Evolutionary conservation across 352 stramenopile genomes (phyloP).

Genomic region (Phytophthora agathidicida): DNA sequence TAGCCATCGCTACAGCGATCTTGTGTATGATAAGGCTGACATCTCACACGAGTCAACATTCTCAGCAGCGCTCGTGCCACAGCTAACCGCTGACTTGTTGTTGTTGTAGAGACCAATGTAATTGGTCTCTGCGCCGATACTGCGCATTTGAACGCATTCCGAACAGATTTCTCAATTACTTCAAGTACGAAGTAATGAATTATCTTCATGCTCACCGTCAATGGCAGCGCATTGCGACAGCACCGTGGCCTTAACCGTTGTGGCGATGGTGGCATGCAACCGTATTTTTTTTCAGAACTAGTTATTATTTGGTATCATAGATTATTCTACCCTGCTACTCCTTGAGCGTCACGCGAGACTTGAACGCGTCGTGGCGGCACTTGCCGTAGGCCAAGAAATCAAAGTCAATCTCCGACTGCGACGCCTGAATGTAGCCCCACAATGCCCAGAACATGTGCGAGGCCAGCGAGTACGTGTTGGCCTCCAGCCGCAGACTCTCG

Average conservation of each 20-base stretch:
- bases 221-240: too few relatives aligned
- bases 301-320: too few relatives aligned
- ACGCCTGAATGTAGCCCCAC: conserved; percentile 92
- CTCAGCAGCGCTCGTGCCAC: background rate
- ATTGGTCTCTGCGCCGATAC: too few relatives aligned
- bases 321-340: too few relatives aligned
- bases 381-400: conserved; percentile 90
- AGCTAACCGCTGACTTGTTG: background rate
- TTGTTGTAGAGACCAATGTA: background rate
- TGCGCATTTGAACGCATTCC: too few relatives aligned
- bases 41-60: background rate
- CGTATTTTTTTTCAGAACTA: too few relatives aligned
- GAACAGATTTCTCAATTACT: too few relatives aligned
- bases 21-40: background rate
- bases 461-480: conserved; percentile 85
- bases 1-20: background rate
- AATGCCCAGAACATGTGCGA: conserved; percentile 92
- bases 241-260: too few relatives aligned
- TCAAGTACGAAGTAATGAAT: too few relatives aligned
- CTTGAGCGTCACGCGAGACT: conserved; percentile 57
- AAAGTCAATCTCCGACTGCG: conserved; percentile 92
- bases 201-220: too few relatives aligned
- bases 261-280: too few relatives aligned
- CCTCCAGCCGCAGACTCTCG: conserved; percentile 65
- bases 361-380: conserved; percentile 77